Evolutionary conservation across 495 filamentous ascomycete genomes (phyloP).

Genomic region (Aspergillus bertholletiae): DNA sequence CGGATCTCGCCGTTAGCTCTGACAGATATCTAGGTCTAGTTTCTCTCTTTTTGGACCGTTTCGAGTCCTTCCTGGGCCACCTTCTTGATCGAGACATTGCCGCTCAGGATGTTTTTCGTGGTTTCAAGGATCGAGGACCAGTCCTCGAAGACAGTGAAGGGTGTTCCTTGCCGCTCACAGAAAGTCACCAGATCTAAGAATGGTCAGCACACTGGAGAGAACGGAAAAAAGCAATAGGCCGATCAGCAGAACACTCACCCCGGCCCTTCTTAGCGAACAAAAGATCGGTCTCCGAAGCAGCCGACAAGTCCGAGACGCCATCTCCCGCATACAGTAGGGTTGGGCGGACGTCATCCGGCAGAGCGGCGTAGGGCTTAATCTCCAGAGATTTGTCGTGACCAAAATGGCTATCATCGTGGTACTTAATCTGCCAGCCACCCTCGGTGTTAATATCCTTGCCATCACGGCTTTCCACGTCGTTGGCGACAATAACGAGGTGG

Average conservation of each 20-base stretch:
- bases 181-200: slow-evolving; percentile 72
- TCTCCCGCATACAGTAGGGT: slow-evolving; percentile 87
- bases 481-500: slow-evolving; percentile 81
- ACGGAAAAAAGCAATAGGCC: neutral
- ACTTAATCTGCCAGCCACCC: slow-evolving; percentile 82
- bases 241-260: slow-evolving; percentile 49
- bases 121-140: slow-evolving; percentile 72
- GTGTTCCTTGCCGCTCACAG: slow-evolving; percentile 71
- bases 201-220: slow-evolving; percentile 2
- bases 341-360: slow-evolving; percentile 65
- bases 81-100: slow-evolving; percentile 43
- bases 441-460: slow-evolving; percentile 75
- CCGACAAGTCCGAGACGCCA: slow-evolving; percentile 84
- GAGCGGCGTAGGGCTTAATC: slow-evolving; percentile 76
- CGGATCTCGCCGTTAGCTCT: neutral
- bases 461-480: slow-evolving; percentile 62
- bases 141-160: slow-evolving; percentile 77
- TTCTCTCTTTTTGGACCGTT: neutral
- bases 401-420: slow-evolving; percentile 81
- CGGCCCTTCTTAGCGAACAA: slow-evolving; percentile 87
- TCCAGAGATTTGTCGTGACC: slow-evolving; percentile 92
- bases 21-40: neutral
- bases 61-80: slow-evolving; percentile 7
- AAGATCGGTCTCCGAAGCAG: slow-evolving; percentile 82
- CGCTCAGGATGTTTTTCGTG: slow-evolving; percentile 67